Conservation (phyloP, 805 yeast genomes). For the Kodamaea restingae region DNA sequence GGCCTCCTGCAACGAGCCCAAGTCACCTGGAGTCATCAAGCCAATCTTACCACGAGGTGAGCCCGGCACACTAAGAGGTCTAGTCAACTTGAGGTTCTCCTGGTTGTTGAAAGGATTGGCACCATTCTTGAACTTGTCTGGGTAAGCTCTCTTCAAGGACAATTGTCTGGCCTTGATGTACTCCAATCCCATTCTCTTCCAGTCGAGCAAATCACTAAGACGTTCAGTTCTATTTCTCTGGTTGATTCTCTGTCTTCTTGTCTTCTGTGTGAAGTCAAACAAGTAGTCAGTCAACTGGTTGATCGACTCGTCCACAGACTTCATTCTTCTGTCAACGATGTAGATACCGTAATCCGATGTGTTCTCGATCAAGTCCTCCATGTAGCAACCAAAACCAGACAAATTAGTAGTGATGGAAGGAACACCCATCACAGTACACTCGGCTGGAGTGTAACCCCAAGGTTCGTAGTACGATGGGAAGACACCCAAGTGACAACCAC, state of each 20-base stretch:
- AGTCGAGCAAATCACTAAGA: conserved; percentile 85
- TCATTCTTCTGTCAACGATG: conserved; percentile 90
- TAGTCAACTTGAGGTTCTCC: conserved; percentile 64
- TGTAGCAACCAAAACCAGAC: conserved; percentile 96
- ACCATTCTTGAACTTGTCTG: conserved; percentile 65
- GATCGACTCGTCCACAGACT: conserved; percentile 88
- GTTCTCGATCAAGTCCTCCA: conserved; percentile 95
- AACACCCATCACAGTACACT: conserved; percentile 98
- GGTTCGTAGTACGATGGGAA: conserved; percentile 99
- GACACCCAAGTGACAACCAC: conserved; percentile 97
- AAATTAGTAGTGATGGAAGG: conserved; percentile 95
- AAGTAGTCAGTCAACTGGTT: conserved; percentile 84
- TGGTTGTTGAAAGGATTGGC: conserved; percentile 44
- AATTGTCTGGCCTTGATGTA: conserved; percentile 91
- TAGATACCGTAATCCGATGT: conserved; percentile 95
- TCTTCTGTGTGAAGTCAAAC: conserved; percentile 83
- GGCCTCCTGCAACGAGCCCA: conserved; percentile 93
- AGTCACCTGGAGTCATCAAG: conserved; percentile 95
- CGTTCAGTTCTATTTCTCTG: conserved; percentile 97
- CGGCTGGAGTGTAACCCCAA: conserved; percentile 99
- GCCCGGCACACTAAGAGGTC: conserved; percentile 96
- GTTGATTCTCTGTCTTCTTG: conserved; percentile 95
- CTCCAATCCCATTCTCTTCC: conserved; percentile 98
- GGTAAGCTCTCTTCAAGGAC: conserved; percentile 90
- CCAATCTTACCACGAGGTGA: conserved; percentile 78